Conservation (phyloP, 1,139 yeast species). For the Kodamaea plutei region DNA sequence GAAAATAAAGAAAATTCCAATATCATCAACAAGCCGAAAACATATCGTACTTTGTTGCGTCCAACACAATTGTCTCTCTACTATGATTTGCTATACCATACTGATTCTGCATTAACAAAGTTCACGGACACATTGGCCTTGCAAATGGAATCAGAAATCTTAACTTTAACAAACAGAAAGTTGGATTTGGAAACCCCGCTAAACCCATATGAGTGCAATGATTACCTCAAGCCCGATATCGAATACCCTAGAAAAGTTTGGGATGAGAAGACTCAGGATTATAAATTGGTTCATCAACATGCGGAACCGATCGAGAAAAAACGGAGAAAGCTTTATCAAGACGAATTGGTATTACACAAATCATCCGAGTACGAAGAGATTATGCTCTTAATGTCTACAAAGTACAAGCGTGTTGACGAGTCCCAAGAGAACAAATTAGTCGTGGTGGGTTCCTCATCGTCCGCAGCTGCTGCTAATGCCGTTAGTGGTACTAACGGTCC, state of each 20-base stretch:
- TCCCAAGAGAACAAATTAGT: conserved; percentile 37
- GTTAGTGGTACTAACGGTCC: conserved; percentile 11
- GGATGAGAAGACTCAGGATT: conserved; percentile 31
- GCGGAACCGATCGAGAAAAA: conserved; percentile 45
- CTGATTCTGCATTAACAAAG: conserved; percentile 70
- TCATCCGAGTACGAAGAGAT: conserved; percentile 87
- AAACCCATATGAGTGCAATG: conserved; percentile 56
- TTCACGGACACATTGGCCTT: conserved; percentile 76
- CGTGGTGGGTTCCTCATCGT: conserved; percentile 34
- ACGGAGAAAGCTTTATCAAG: conserved; percentile 43
- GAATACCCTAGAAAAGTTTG: conserved; percentile 45
- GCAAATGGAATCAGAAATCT: conserved; percentile 79
- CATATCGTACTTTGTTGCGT: conserved; percentile 69
- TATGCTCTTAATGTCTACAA: conserved; percentile 55
- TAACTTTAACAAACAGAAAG: conserved; percentile 73
- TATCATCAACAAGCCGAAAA: conserved; percentile 47
- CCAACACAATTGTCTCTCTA: conserved; percentile 81
- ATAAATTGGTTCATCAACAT: conserved; percentile 37
- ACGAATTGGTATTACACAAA: conserved; percentile 54
- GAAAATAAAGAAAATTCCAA: conserved; percentile 1
- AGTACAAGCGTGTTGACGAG: conserved; percentile 37
- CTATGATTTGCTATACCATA: conserved; percentile 79
- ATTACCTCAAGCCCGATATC: conserved; percentile 41
- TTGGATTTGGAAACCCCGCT: conserved; percentile 69
- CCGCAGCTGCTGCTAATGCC: conserved; percentile 16